Percentiles rank a stretch among this genome's conserved stretches.
Conservation (phyloP, 1,284 basidiomycete genomes). For the Salmacisia buchloeana region DNA sequence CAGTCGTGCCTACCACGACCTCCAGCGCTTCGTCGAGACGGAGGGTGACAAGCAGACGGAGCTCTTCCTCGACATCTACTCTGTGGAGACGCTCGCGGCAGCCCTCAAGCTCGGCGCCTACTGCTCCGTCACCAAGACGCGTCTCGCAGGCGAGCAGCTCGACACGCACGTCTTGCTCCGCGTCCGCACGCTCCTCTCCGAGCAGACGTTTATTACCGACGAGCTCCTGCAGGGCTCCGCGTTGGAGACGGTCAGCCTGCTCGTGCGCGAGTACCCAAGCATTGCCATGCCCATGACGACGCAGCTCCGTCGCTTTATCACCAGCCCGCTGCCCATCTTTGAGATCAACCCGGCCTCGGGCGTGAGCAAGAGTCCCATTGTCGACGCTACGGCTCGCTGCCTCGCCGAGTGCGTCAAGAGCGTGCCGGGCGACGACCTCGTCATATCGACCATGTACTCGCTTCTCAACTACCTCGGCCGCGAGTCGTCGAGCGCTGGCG, state of each 20-base stretch:
- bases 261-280: constrained; percentile 77
- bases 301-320: constrained; percentile 80
- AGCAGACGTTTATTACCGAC: constrained; percentile 72
- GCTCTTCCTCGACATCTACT: constrained; percentile 32
- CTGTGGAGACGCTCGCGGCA: constrained; percentile 31
- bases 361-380: constrained; percentile 62
- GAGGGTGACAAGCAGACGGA: constrained; percentile 28
- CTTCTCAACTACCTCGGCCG: constrained; percentile 84
- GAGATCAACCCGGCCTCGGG: constrained; percentile 62
- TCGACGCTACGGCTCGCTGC: constrained; percentile 80
- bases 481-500: constrained; percentile 52
- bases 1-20: constrained; percentile 39
- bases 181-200: constrained; percentile 71
- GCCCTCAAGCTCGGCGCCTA: constrained; percentile 78
- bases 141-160: constrained; percentile 38
- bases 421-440: constrained; percentile 78
- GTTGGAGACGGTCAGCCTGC: constrained; percentile 69
- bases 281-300: constrained; percentile 70
- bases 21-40: constrained; percentile 43
- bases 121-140: constrained; percentile 68
- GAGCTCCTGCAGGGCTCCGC: constrained; percentile 78
- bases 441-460: constrained; percentile 93
- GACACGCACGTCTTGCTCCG: constrained; percentile 67
- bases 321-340: constrained; percentile 78
- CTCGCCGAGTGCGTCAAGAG: constrained; percentile 80